Conservation (phyloP, 306 rosid species). For the Ormosia emarginata region DNA sequence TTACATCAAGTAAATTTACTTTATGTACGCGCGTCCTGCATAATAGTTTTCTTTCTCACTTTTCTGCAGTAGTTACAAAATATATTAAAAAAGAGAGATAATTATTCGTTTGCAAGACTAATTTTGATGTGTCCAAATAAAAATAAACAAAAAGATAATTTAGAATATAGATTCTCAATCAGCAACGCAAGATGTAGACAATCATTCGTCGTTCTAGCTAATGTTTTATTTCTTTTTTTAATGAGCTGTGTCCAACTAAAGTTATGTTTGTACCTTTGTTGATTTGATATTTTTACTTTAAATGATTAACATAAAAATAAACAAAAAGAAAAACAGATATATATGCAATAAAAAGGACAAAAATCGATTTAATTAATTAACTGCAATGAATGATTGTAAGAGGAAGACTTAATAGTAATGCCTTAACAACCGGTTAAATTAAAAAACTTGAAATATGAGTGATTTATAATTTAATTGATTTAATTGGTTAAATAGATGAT, state of each 20-base stretch:
- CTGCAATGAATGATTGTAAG: not conserved
- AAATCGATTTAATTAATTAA: not conserved
- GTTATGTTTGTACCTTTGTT: not conserved
- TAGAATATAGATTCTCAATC: not conserved
- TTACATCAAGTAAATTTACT: no score
- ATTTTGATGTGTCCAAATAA: not conserved
- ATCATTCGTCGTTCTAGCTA: constrained; percentile 16
- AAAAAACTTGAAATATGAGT: no score
- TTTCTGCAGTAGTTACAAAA: not conserved
- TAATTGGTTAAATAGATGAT: no score
- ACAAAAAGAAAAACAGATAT: not conserved
- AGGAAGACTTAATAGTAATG: no score
- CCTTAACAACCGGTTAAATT: no score
- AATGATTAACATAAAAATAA: no score
- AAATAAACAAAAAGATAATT: not conserved
- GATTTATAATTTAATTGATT: no score
- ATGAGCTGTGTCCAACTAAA: not conserved
- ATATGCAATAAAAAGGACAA: not conserved
- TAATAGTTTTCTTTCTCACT: not conserved
- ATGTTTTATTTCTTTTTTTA: not conserved
- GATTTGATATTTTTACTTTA: constrained; percentile 7
- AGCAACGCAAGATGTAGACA: not conserved
- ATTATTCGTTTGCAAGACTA: not conserved
- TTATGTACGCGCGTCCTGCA: not conserved
- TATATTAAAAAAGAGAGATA: no score